Conservation (phyloP, 768 basidiomycete genomes). For the Naganishia vaughanmartiniae region DNA sequence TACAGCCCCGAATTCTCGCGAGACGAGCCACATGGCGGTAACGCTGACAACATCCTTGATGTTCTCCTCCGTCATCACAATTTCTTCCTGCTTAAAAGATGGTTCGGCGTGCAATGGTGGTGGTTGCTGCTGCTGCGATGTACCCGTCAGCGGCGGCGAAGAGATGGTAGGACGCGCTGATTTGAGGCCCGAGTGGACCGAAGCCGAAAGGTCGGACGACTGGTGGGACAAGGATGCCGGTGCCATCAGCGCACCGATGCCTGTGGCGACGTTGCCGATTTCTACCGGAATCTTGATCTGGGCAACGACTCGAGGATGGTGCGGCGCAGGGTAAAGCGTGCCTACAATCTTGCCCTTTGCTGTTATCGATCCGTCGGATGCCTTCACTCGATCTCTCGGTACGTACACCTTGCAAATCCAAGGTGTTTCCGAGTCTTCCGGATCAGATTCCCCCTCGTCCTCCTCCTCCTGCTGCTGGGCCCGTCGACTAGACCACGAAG, state of each 20-base stretch:
- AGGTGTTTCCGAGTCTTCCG: slow-evolving; percentile 93
- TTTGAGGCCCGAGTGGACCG: neutral
- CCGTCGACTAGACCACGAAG: neutral
- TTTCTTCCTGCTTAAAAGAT: slow-evolving; percentile 48
- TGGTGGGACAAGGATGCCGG: slow-evolving; percentile 1
- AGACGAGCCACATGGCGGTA: slow-evolving; percentile 85
- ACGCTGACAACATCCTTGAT: slow-evolving; percentile 88
- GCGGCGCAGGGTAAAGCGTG: slow-evolving; percentile 84
- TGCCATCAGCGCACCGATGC: slow-evolving; percentile 30
- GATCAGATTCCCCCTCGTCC: slow-evolving; percentile 82
- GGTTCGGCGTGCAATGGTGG: neutral
- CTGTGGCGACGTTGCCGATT: slow-evolving; percentile 68
- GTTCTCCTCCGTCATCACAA: slow-evolving; percentile 79
- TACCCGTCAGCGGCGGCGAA: slow-evolving; percentile 13
- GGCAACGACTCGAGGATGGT: slow-evolving; percentile 91
- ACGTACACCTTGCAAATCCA: slow-evolving; percentile 70
- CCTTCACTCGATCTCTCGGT: slow-evolving; percentile 1
- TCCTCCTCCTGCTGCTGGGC: slow-evolving; percentile 35
- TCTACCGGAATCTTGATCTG: slow-evolving; percentile 88
- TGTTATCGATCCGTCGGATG: slow-evolving; percentile 1
- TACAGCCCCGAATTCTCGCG: slow-evolving; percentile 86
- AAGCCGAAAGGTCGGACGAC: neutral
- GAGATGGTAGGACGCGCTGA: slow-evolving; percentile 19
- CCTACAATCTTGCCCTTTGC: slow-evolving; percentile 62
- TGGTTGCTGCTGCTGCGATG: neutral